These are phyloP conservation scores for Boletus rubropictus DNA, from an alignment of 768 basidiomycete species.

Conservation along the genomic window DNA sequence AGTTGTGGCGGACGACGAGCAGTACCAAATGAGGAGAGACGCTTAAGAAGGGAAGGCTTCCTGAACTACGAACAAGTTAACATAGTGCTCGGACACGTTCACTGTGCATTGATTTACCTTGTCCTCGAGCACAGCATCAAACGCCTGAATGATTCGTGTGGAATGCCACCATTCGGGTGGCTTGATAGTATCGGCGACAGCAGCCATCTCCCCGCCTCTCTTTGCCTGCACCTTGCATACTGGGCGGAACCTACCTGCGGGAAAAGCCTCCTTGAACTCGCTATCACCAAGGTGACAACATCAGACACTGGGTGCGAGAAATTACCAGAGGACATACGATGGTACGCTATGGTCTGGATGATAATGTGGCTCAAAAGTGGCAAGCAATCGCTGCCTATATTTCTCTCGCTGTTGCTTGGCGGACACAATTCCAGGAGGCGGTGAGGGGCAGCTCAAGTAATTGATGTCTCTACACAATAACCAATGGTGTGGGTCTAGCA, in stretches of 20 bases:
- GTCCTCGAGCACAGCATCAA: conserved; percentile 81
- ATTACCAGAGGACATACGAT: conserved; percentile 37
- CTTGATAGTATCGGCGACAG: conserved; percentile 85
- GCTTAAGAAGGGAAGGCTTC: conserved; percentile 82
- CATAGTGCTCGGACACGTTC: not conserved
- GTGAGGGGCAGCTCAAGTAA: conserved; percentile 78
- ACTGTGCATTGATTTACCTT: conserved; percentile 42
- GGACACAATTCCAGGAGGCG: conserved; percentile 70
- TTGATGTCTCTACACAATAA: conserved; percentile 59
- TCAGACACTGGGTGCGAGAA: not conserved
- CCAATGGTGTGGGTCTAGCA: conserved; percentile 3
- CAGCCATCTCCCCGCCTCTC: conserved; percentile 68
- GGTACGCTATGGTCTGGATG: conserved; percentile 86
- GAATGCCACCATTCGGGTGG: conserved; percentile 94
- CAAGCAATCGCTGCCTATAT: conserved; percentile 65
- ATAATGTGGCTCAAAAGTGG: conserved; percentile 80
- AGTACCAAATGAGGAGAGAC: conserved; percentile 73
- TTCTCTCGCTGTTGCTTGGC: conserved; percentile 75
- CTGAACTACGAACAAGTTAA: conserved; percentile 53
- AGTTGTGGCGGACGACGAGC: conserved; percentile 66
- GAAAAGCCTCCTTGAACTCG: conserved; percentile 94
- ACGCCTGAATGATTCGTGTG: conserved; percentile 83
- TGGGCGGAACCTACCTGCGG: conserved; percentile 84
- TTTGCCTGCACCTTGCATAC: conserved; percentile 89
- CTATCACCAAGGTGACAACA: conserved; percentile 33